phyloP scores from a whole-genome alignment of 2,329 filamentous ascomycete genomes.

The Colletotrichum sp. region DNA sequence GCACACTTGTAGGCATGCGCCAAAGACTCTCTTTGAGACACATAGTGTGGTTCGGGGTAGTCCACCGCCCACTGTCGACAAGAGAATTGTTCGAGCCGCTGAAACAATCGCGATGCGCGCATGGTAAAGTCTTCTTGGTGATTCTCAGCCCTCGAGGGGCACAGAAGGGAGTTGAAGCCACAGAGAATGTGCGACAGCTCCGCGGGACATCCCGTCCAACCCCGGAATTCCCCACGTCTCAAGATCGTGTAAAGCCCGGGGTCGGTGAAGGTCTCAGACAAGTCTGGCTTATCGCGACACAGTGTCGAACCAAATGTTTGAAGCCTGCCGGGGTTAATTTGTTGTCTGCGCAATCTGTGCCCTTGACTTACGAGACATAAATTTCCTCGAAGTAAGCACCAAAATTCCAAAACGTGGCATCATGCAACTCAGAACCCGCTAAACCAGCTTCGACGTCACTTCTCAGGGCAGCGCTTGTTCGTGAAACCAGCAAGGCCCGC shows the following conservation, averaged over 20 bases:
- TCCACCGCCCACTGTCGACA: background rate
- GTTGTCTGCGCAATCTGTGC: background rate
- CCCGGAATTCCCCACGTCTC: background rate
- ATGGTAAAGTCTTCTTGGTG: background rate
- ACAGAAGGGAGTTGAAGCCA: background rate
- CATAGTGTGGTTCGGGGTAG: background rate
- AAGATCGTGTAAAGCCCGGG: background rate
- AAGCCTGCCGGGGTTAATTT: background rate
- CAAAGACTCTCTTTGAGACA: background rate
- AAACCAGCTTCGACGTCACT: background rate
- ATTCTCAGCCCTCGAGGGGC: background rate
- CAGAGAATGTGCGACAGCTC: background rate
- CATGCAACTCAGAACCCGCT: fast-evolving
- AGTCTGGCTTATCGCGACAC: background rate
- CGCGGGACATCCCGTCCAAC: background rate
- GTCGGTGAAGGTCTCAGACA: background rate
- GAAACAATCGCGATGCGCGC: background rate
- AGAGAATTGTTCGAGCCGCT: background rate
- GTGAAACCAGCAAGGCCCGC: background rate
- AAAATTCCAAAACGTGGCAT: background rate
- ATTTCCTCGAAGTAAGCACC: background rate
- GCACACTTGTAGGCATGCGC: background rate
- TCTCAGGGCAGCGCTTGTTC: background rate
- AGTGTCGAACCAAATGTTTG: background rate
- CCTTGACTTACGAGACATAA: background rate